These are phyloP conservation scores for Escovopsis sp. DNA, from an alignment of 2,329 filamentous ascomycete species.

Conservation along the genomic window DNA sequence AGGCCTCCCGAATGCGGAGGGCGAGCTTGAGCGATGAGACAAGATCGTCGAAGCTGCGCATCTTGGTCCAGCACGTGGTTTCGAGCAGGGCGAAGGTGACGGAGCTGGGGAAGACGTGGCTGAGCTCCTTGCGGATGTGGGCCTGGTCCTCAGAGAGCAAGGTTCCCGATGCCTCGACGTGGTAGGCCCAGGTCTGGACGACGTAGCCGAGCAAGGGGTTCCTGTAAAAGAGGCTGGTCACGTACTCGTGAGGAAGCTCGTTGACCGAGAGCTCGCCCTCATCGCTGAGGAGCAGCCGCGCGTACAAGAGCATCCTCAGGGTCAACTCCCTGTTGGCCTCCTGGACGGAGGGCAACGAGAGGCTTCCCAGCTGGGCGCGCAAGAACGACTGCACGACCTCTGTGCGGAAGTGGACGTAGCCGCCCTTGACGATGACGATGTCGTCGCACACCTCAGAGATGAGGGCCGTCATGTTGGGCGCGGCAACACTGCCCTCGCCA, in stretches of 20 bases:
- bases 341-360: slow-evolving; percentile 14
- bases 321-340: slow-evolving; percentile 22
- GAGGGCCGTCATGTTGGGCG: slow-evolving; percentile 8
- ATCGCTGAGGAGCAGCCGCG: slow-evolving; percentile 15
- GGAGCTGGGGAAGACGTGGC: slow-evolving; percentile 21
- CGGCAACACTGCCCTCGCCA: not conserved
- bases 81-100: slow-evolving; percentile 23
- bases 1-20: slow-evolving; percentile 20
- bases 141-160: slow-evolving; percentile 15
- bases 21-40: slow-evolving; percentile 19
- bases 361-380: slow-evolving; percentile 18
- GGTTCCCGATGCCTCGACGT: slow-evolving; percentile 21
- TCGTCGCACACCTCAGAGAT: slow-evolving; percentile 9
- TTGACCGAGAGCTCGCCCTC: slow-evolving; percentile 5
- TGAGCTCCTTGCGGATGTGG: slow-evolving; percentile 17
- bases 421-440: slow-evolving; percentile 19
- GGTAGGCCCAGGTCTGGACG: slow-evolving; percentile 21
- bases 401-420: slow-evolving; percentile 23
- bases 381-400: slow-evolving; percentile 18
- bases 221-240: slow-evolving; percentile 13
- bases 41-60: slow-evolving; percentile 10
- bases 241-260: slow-evolving; percentile 5
- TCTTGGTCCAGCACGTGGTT: slow-evolving; percentile 16
- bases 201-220: slow-evolving; percentile 21
- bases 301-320: slow-evolving; percentile 20